A percentile compares a stretch with the other conserved stretches of the same genome.
Evolutionary conservation across 805 yeast genomes (phyloP).

Genomic region (Yamadazyma takamatsuzukensis): DNA sequence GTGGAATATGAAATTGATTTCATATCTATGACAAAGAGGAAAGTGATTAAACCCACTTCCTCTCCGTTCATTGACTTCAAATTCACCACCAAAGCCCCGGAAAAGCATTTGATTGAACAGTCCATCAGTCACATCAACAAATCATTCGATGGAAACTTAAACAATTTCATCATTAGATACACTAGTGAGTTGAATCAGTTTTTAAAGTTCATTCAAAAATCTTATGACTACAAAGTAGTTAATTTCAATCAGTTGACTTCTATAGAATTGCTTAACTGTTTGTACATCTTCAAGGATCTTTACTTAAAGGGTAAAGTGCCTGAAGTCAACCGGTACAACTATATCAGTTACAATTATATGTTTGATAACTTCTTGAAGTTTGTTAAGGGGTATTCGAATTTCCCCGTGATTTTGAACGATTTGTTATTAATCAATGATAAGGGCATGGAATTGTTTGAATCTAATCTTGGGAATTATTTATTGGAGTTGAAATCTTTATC

Average conservation of each 20-base stretch:
- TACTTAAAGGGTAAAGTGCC: conserved; percentile 15
- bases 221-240: conserved; percentile 19
- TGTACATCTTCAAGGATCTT: conserved; percentile 23
- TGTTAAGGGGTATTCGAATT: conserved; percentile 12
- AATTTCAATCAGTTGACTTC: conserved; percentile 21
- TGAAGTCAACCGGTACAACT: conserved; percentile 14
- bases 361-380: conserved; percentile 16
- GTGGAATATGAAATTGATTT: conserved; percentile 22
- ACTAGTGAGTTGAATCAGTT: conserved; percentile 17
- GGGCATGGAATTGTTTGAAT: conserved; percentile 9
- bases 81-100: conserved; percentile 3
- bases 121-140: conserved; percentile 5
- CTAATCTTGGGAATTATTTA: conserved; percentile 8
- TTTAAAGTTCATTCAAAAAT: conserved; percentile 16
- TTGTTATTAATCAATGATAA: conserved; percentile 10
- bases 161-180: conserved; percentile 18
- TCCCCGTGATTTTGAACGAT: conserved; percentile 18
- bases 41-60: conserved; percentile 8
- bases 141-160: conserved; percentile 4
- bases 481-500: conserved; percentile 20
- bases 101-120: conserved; percentile 4
- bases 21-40: conserved; percentile 19
- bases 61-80: conserved; percentile 2
- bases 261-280: conserved; percentile 21
- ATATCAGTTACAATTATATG: conserved; percentile 18